Conservation (phyloP, 2,329 filamentous ascomycete genomes). For the Fusarium mangiferae region DNA sequence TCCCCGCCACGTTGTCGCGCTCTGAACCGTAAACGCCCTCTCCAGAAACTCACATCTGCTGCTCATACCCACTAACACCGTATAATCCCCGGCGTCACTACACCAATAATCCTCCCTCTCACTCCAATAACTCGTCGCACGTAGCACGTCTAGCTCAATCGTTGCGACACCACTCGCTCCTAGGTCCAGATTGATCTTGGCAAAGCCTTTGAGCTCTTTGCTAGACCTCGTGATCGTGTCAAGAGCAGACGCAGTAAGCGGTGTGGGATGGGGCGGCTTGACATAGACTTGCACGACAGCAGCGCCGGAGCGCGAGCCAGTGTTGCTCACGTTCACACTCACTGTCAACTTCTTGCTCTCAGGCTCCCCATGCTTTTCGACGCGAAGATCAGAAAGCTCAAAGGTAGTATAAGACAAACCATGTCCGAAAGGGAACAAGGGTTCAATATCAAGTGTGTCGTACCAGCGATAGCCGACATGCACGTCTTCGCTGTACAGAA, state of each 20-base stretch:
- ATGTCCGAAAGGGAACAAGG: background rate
- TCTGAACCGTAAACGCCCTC: background rate
- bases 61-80: background rate
- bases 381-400: background rate
- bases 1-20: background rate
- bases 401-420: background rate
- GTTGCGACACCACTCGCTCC: rapidly evolving
- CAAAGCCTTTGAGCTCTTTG: background rate
- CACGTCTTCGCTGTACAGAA: background rate
- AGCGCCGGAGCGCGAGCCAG: background rate
- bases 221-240: background rate
- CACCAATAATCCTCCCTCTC: background rate
- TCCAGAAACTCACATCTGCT: background rate
- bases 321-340: background rate
- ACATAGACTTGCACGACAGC: background rate
- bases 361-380: rapidly evolving
- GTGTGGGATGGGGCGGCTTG: background rate
- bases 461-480: slow-evolving; percentile 14
- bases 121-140: background rate
- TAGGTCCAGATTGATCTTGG: background rate
- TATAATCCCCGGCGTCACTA: background rate
- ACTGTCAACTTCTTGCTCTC: background rate
- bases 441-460: background rate
- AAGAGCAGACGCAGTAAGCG: background rate
- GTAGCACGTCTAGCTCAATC: background rate